Percentiles rank a stretch among this genome's conserved stretches.
Evolutionary conservation across 805 yeast genomes (phyloP).

Genomic region (Huiozyma sinensis): DNA sequence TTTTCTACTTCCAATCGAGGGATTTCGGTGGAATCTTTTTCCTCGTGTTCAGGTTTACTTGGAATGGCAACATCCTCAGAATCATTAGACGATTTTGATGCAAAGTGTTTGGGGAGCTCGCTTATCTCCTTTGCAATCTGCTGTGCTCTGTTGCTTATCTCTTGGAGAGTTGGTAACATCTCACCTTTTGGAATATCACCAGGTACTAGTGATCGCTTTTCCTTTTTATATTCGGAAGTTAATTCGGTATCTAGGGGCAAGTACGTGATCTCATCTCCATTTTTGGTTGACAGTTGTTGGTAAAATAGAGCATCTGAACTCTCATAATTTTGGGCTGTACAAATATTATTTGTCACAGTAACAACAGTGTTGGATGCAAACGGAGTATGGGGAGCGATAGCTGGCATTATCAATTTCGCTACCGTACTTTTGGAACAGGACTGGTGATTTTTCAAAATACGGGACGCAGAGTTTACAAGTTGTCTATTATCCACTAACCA

Average conservation of each 20-base stretch:
- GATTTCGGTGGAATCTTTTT: too few relatives aligned
- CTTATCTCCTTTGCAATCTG: too few relatives aligned
- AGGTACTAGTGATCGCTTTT: not conserved
- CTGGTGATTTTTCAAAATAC: too few relatives aligned
- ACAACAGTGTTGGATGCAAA: constrained; percentile 7
- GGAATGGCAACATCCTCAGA: too few relatives aligned
- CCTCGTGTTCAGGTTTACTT: too few relatives aligned
- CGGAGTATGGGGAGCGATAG: constrained; percentile 16
- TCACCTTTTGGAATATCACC: not conserved
- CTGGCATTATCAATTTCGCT: constrained; percentile 11
- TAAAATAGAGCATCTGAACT: constrained; percentile 14
- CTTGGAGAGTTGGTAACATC: too few relatives aligned
- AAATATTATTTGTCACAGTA: constrained; percentile 24
- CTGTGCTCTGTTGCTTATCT: too few relatives aligned
- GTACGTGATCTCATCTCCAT: constrained; percentile 12
- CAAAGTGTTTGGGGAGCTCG: too few relatives aligned
- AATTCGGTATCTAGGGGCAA: constrained; percentile 3
- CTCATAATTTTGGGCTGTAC: constrained; percentile 20
- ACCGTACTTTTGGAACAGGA: constrained; percentile 4
- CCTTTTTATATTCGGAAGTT: not conserved
- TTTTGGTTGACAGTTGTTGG: constrained; percentile 14
- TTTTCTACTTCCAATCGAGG: too few relatives aligned
- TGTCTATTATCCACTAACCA: too few relatives aligned
- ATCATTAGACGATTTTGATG: too few relatives aligned
- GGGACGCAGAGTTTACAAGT: too few relatives aligned